These are phyloP conservation scores for Globisporangium echinulatum DNA, from an alignment of 352 stramenopile genomes.

Conservation along the genomic window DNA sequence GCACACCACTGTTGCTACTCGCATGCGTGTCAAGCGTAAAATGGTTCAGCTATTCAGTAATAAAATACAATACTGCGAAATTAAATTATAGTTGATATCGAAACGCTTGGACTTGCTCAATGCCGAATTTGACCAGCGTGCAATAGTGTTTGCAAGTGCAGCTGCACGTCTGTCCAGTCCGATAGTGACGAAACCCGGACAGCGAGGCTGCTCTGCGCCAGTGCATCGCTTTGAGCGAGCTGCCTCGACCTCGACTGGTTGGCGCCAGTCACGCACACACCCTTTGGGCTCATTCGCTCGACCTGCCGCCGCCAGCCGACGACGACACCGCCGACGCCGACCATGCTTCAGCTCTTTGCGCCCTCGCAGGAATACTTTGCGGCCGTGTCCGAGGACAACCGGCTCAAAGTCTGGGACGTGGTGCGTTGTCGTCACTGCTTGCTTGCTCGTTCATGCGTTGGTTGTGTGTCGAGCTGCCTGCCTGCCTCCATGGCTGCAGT, in stretches of 20 bases:
- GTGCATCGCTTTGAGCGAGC: constrained; percentile 18
- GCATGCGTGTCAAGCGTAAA: too few species aligned
- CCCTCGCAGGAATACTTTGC: constrained; percentile 72
- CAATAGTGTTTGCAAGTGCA: not conserved
- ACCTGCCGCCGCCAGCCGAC: not conserved
- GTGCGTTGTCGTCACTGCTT: constrained; percentile 19
- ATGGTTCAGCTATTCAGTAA: too few species aligned
- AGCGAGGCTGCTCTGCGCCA: constrained; percentile 45
- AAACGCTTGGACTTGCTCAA: not conserved
- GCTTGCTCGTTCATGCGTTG: not conserved
- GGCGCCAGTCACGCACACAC: not conserved
- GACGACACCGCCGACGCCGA: not conserved
- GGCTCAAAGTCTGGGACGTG: constrained; percentile 80
- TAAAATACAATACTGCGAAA: too few species aligned
- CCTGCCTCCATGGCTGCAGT: not conserved
- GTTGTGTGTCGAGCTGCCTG: too few species aligned
- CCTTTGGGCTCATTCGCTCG: constrained; percentile 1
- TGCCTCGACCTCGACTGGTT: constrained; percentile 4
- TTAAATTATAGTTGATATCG: too few species aligned
- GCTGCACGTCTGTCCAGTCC: too few species aligned
- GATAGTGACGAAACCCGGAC: constrained; percentile 7
- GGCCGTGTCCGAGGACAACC: constrained; percentile 74
- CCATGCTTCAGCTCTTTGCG: constrained; percentile 68
- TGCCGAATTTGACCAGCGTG: not conserved
- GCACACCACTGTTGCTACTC: too few species aligned